Evolutionary conservation across 148 eudicot genomes (phyloP).

Genomic region (Nepenthes gracilis): DNA sequence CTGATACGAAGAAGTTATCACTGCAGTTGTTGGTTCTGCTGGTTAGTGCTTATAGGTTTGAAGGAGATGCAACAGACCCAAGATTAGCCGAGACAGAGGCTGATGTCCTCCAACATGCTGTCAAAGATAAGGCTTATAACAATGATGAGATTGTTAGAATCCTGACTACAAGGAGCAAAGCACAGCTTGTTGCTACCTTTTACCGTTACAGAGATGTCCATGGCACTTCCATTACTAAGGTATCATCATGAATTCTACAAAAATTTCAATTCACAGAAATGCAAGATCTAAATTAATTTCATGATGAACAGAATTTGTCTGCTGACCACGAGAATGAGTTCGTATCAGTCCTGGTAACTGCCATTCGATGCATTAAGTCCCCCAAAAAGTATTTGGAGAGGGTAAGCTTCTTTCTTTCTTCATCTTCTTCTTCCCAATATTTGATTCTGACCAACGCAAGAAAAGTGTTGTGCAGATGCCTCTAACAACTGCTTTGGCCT

Average conservation of each 20-base stretch:
- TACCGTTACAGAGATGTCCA: conserved; percentile 66
- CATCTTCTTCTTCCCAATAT: conserved; percentile 12
- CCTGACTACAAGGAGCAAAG: conserved; percentile 69
- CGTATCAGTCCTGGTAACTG: conserved; percentile 31
- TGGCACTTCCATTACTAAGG: conserved; percentile 69
- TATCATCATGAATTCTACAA: conserved; percentile 1
- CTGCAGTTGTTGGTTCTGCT: conserved; percentile 62
- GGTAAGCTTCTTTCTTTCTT: conserved; percentile 17
- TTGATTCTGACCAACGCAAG: too few species aligned
- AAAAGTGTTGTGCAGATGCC: conserved; percentile 1
- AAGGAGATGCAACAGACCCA: conserved; percentile 38
- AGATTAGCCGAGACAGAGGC: conserved; percentile 61
- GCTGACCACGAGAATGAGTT: conserved; percentile 21
- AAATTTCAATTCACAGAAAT: neutral
- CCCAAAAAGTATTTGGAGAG: conserved; percentile 58
- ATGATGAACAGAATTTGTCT: conserved; percentile 6
- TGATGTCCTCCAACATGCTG: conserved; percentile 33
- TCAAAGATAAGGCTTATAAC: conserved; percentile 37
- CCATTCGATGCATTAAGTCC: conserved; percentile 56
- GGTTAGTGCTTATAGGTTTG: conserved; percentile 54
- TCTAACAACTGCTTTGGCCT: neutral
- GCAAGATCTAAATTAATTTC: neutral
- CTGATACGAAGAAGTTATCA: neutral
- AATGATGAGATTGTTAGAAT: conserved; percentile 69
- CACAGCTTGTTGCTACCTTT: conserved; percentile 68